Percentiles rank a stretch among this genome's conserved stretches.
Evolutionary conservation across 2,329 filamentous ascomycete genomes (phyloP).

Genomic region (Monosporascus sp.): DNA sequence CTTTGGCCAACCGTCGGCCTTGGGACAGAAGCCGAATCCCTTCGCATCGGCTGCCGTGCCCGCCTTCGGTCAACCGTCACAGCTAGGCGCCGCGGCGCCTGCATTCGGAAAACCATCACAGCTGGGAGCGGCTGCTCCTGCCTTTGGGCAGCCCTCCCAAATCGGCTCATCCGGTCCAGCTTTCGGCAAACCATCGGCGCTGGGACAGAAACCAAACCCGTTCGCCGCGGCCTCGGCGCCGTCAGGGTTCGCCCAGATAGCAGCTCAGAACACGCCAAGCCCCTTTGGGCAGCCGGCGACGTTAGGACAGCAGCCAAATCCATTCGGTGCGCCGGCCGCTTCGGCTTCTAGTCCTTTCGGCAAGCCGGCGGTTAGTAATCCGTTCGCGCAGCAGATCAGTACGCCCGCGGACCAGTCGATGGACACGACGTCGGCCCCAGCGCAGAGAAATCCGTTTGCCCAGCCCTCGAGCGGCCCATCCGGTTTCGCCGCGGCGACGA

Average conservation of each 20-base stretch:
- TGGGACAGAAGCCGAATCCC: slow-evolving; percentile 18
- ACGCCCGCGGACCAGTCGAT: slow-evolving; percentile 16
- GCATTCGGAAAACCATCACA: slow-evolving; percentile 38
- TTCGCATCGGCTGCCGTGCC: slow-evolving; percentile 5
- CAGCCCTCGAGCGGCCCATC: slow-evolving; percentile 12
- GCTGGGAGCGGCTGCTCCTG: slow-evolving; percentile 21
- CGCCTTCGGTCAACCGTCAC: slow-evolving; percentile 21
- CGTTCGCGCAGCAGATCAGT: slow-evolving; percentile 27
- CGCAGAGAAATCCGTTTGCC: slow-evolving; percentile 21
- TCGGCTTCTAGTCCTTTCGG: slow-evolving; percentile 24
- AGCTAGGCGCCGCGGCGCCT: slow-evolving; percentile 9
- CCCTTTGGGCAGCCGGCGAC: slow-evolving; percentile 33
- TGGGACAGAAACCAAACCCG: slow-evolving; percentile 27
- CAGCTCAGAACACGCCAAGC: slow-evolving; percentile 10
- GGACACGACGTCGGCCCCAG: slow-evolving; percentile 20
- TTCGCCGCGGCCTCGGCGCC: slow-evolving; percentile 12
- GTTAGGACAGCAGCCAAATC: slow-evolving; percentile 25
- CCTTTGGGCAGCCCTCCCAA: slow-evolving; percentile 28
- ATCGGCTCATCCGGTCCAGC: slow-evolving; percentile 24
- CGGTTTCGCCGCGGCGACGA: slow-evolving; percentile 9
- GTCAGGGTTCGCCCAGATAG: slow-evolving; percentile 23
- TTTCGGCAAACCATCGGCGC: slow-evolving; percentile 32
- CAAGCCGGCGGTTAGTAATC: slow-evolving; percentile 18
- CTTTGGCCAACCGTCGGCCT: slow-evolving; percentile 33
- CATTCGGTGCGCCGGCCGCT: slow-evolving; percentile 16